Evolutionary conservation across 2,329 filamentous ascomycete genomes (phyloP), one percentile per base, ranked within the genome.

Genomic region (Colletotrichum phormii): DNA sequence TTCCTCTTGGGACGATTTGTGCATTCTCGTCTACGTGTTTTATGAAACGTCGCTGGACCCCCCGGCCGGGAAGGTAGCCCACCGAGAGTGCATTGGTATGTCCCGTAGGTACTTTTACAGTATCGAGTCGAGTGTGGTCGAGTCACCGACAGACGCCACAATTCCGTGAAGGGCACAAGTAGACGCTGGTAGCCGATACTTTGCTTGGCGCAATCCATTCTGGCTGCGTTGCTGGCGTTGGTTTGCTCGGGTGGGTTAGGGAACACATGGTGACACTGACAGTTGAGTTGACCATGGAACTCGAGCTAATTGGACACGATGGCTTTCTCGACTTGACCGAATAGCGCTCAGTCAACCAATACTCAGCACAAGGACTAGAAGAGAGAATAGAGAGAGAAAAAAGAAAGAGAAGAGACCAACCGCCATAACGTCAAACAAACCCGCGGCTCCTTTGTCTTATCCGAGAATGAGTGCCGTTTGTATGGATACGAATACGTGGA

Each of bases 121-220:
- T 42, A 54, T 63, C 55, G 60, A 31, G 29, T 37, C 18, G 37
- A 3, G 13, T 26, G 4, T 57, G 35, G 35, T 46, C 29, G 64
- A 57, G 59, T 69, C 59, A 69, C 59, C 53, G 60, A 64, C 60
- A 64, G 59, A 58, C 53, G 49, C 67, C 60, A 69, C 66, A 26
- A 33, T 12, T 3, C 35, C 35, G 18, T 51, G 11, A 26, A 31
- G 26, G 59, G 29, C 24, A 22, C 15, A 51, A 53, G 60, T 69
- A 69, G 51, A 37, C 8, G 3, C 18, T n/a, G 49, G 67, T 69
- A 68, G 12, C 18, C 7, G 26, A 26, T 66, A 70, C 67, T 33
- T 9, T 33, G 24, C 24, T 15, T 57, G 18, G 60, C 13, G 42
- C 42, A 4, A 49, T 49, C 6, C 37, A 42, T 11, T 58, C n/a